Evolutionary conservation across 1,139 yeast genomes (phyloP).

Genomic region (Pichia sp.): DNA sequence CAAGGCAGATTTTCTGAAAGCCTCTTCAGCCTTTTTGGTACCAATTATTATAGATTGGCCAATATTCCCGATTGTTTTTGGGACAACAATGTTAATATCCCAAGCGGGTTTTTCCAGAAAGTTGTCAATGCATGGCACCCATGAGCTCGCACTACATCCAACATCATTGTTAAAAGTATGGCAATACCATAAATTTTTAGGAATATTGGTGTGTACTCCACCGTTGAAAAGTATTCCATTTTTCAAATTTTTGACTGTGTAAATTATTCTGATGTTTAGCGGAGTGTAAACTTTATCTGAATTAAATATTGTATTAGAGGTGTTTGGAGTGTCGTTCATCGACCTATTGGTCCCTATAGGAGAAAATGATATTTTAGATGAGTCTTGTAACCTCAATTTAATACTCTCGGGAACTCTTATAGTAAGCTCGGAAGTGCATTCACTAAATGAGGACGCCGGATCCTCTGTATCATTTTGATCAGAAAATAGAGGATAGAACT

Average conservation of each 20-base stretch:
- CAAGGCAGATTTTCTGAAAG: slow-evolving; percentile 24
- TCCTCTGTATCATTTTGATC: slow-evolving; percentile 66
- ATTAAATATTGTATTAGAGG: slow-evolving; percentile 35
- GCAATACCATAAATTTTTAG: slow-evolving; percentile 64
- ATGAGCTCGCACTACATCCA: slow-evolving; percentile 80
- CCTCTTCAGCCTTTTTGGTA: slow-evolving; percentile 32
- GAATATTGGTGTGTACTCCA: slow-evolving; percentile 35
- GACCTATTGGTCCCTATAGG: slow-evolving; percentile 34
- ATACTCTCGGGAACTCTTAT: slow-evolving; percentile 71
- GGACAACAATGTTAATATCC: slow-evolving; percentile 82
- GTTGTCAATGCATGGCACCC: slow-evolving; percentile 96
- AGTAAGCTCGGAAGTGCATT: slow-evolving; percentile 67
- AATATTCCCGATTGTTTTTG: slow-evolving; percentile 72
- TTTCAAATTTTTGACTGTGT: slow-evolving; percentile 58
- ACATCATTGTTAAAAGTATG: slow-evolving; percentile 77
- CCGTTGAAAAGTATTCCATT: slow-evolving; percentile 78
- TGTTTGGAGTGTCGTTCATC: slow-evolving; percentile 37
- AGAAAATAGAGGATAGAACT: slow-evolving; percentile 58
- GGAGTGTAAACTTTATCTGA: slow-evolving; percentile 59
- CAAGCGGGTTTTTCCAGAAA: slow-evolving; percentile 88
- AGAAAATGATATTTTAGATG: slow-evolving; percentile 43
- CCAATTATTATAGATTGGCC: slow-evolving; percentile 38
- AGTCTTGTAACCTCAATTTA: slow-evolving; percentile 56
- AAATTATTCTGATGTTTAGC: slow-evolving; percentile 65
- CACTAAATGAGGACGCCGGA: slow-evolving; percentile 34